These are phyloP conservation scores for Verticillium albo-atrum DNA, from an alignment of 2,329 filamentous ascomycete genomes.

Conservation along the genomic window DNA sequence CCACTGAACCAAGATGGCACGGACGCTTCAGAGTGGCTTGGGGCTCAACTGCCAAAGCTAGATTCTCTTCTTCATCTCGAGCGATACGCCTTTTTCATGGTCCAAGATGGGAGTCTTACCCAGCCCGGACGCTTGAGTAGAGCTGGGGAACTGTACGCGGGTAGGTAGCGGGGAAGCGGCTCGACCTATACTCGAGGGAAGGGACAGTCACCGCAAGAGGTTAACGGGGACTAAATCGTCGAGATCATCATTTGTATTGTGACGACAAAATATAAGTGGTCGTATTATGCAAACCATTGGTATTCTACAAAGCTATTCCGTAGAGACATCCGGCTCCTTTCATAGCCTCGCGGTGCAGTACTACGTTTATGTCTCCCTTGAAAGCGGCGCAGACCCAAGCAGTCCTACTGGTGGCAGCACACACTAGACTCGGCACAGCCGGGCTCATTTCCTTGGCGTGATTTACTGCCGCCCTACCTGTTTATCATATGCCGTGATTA, in stretches of 20 bases:
- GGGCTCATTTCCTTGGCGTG: neutral
- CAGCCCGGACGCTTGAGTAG: neutral
- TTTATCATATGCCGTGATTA: neutral
- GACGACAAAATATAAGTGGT: no score
- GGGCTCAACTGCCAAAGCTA: constrained; percentile 39
- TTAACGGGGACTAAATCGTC: no score
- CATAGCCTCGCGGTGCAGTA: no score
- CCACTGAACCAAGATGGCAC: constrained; percentile 29
- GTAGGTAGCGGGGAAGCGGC: neutral
- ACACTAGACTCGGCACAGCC: no score
- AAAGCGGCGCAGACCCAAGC: no score
- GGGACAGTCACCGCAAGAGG: neutral
- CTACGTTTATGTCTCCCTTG: no score
- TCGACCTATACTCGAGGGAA: neutral
- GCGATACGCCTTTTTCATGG: constrained; percentile 55
- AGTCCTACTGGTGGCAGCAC: no score
- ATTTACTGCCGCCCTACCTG: neutral
- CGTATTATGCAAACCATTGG: no score
- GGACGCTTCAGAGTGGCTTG: constrained; percentile 42
- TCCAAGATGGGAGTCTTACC: constrained; percentile 36
- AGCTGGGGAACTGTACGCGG: neutral
- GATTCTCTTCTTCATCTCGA: constrained; percentile 45
- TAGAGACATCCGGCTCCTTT: no score
- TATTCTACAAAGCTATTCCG: neutral
- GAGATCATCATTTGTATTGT: no score